Conservation (phyloP, 768 basidiomycete genomes). For the Rhodotorula kratochvilovae region DNA sequence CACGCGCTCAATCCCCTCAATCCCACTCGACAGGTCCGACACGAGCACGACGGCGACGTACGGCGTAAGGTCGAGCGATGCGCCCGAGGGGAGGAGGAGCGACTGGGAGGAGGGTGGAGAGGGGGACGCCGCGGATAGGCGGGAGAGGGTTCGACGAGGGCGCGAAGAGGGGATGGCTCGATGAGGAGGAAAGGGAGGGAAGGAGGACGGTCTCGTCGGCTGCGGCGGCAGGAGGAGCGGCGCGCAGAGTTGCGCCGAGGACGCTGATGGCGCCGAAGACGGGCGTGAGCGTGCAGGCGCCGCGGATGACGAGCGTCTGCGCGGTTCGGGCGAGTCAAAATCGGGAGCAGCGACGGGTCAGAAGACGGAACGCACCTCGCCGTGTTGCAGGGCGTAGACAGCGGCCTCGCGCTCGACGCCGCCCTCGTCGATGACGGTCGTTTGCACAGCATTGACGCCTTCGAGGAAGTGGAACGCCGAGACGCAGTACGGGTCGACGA, state of each 20-base stretch:
- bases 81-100: conserved; percentile 11
- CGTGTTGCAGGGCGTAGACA: conserved; percentile 2
- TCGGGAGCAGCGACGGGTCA: too few relatives aligned
- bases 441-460: conserved; percentile 38
- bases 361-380: conserved; percentile 26
- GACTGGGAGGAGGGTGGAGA: not conserved
- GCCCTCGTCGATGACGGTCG: conserved; percentile 54
- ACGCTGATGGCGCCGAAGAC: conserved; percentile 61
- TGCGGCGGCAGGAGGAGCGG: conserved; percentile 1
- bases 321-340: conserved; percentile 19
- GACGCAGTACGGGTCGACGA: conserved; percentile 27
- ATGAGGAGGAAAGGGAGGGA: not conserved
- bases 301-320: conserved; percentile 64
- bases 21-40: not conserved
- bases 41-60: conserved; percentile 35
- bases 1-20: conserved; percentile 32
- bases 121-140: conserved; percentile 48
- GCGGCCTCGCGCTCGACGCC: conserved; percentile 45
- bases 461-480: conserved; percentile 15
- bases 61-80: not conserved
- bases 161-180: conserved; percentile 60
- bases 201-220: not conserved
- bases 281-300: conserved; percentile 60
- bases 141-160: conserved; percentile 77
- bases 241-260: conserved; percentile 53